Base-by-base conservation (phyloP, 83 land plant species). In the Picea abies region DNA sequence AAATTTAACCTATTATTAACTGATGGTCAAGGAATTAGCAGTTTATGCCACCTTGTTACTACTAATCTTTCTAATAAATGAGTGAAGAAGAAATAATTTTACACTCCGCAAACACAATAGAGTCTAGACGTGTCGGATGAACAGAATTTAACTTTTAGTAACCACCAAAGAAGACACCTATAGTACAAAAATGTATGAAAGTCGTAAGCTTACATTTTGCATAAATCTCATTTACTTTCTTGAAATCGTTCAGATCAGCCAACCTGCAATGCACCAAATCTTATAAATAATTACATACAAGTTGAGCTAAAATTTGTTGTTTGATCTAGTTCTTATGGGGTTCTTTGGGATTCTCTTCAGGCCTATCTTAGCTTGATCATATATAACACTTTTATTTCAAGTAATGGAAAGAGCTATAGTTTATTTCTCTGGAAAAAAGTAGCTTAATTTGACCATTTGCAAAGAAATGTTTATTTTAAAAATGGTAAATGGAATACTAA, bases 231-330 rank as follows among this genome's bases (percentile, higher is more conserved):
- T 97, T 97, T 26, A 97, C 99, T 80, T 84, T 87, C 87, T 95
- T 94, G 89, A 95, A 97, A 86, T 97, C 99, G 39, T 92, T 89
- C 71, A 97, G 83, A 86, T 97, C 99, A 49, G 99, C 99, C 87
- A 97, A 88, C 98, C 99, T 97, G 93, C 82, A 88, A 35, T 6
- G 67, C 2, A 14, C 16, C 12, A 56, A 14, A 71, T 67, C 32
- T 20, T 77, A 73, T 39, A 19, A 16, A 72, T 37, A 12, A 19
- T 71, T 20, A n/a, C 37, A 19, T 72, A 41, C 39, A 41, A 11
- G 3, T 72, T 41, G 25, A n/a, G 56, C 56, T 23, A 72, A 44
- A 72, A 20, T 72, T 11, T 49, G 56, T 9, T 10, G 47, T 49
- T 10, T 49, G 56, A 49, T 49, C 10, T 49, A 49, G 56, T 49